Evolutionary conservation across 768 basidiomycete genomes (phyloP).

Genomic region (Crucibulum laeve): DNA sequence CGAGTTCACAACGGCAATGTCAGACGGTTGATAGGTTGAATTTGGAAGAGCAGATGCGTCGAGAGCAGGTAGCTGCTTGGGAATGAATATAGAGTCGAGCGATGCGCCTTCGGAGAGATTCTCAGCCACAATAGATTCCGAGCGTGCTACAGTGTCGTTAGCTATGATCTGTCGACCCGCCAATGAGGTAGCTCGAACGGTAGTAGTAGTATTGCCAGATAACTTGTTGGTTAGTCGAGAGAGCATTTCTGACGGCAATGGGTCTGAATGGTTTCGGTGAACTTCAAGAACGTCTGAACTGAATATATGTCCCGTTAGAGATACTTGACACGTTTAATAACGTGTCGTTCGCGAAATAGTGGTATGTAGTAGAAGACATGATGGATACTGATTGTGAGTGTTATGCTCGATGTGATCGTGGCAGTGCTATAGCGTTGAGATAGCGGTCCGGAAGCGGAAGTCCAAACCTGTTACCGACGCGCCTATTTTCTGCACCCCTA

Average conservation of each 20-base stretch:
- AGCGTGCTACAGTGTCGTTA: constrained; percentile 22
- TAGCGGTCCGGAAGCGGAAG: no score
- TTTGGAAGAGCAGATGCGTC: constrained; percentile 11
- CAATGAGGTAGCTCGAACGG: not conserved
- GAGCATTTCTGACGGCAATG: not conserved
- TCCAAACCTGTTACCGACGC: no score
- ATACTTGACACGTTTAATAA: no score
- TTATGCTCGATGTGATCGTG: no score
- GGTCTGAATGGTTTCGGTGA: no score
- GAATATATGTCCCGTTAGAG: no score
- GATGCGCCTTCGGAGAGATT: constrained; percentile 26
- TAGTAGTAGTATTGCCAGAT: not conserved
- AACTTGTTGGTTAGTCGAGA: not conserved
- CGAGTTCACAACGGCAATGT: constrained; percentile 24
- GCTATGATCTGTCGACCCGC: constrained; percentile 10
- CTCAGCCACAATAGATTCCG: constrained; percentile 17
- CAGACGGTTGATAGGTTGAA: constrained; percentile 4
- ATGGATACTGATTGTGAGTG: no score
- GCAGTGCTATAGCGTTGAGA: no score
- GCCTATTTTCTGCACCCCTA: no score
- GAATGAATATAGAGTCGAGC: constrained; percentile 20
- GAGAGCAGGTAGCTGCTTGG: constrained; percentile 20
- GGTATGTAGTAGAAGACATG: no score
- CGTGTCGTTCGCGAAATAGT: no score
- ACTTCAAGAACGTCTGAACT: no score